phyloP scores from a whole-genome alignment of 1,284 basidiomycete species.

The Mycosarcoma maydis region DNA sequence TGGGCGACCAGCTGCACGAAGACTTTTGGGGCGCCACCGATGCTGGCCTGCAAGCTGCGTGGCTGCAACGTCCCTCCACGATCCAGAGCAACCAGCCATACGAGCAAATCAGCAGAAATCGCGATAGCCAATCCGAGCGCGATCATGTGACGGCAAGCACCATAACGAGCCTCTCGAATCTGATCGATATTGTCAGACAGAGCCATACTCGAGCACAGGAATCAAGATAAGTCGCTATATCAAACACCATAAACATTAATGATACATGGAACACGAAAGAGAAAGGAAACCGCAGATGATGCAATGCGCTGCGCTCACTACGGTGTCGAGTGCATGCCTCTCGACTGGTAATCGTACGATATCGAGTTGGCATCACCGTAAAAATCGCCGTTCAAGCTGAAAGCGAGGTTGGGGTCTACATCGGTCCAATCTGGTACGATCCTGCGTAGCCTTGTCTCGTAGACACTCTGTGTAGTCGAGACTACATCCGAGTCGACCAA shows the following conservation, averaged over 20 bases:
- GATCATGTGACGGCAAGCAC: conserved; percentile 8
- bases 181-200: conserved; percentile 20
- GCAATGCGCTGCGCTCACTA: conserved; percentile 3
- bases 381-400: conserved; percentile 41
- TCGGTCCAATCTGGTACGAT: conserved; percentile 48
- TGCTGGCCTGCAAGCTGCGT: conserved; percentile 41
- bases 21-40: conserved; percentile 49
- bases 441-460: conserved; percentile 13
- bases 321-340: conserved; percentile 35
- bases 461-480: conserved; percentile 12
- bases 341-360: conserved; percentile 45
- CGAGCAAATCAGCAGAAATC: conserved; percentile 3
- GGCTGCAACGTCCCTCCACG: conserved; percentile 33
- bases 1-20: conserved; percentile 53
- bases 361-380: conserved; percentile 32
- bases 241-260: neutral
- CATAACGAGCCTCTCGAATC: conserved; percentile 15
- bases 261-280: conserved; percentile 11
- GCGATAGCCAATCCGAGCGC: conserved; percentile 4
- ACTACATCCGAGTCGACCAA: conserved; percentile 3
- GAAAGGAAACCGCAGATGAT: neutral
- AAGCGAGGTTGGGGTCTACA: conserved; percentile 44
- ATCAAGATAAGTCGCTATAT: neutral
- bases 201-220: neutral
- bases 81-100: conserved; percentile 36